phyloP scores from a whole-genome alignment of 495 filamentous ascomycete species.

The Halenospora varia region DNA sequence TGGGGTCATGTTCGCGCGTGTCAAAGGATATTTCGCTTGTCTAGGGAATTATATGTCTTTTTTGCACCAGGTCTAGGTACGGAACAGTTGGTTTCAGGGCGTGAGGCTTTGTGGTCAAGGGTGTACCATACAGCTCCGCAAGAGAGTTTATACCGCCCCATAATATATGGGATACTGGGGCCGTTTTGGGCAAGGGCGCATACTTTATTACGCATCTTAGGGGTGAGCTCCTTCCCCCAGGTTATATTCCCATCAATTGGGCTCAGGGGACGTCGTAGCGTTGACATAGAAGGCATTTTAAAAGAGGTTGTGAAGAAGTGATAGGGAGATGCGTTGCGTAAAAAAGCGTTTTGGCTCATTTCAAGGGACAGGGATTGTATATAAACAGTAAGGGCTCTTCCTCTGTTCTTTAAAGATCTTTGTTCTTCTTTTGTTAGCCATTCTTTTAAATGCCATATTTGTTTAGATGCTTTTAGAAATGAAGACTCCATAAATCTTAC shows the following conservation, averaged over 20 bases:
- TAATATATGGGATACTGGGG: background rate
- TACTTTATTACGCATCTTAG: background rate
- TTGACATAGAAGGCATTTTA: background rate
- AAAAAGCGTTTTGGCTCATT: background rate
- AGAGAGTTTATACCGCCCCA: background rate
- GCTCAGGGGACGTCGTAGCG: background rate
- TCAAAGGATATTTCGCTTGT: background rate
- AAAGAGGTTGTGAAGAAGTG: background rate
- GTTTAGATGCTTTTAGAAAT: too few relatives aligned
- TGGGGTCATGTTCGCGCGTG: background rate
- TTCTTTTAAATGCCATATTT: too few relatives aligned
- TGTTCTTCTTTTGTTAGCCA: too few relatives aligned
- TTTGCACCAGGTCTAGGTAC: background rate
- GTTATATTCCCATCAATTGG: background rate
- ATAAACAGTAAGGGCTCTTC: too few relatives aligned
- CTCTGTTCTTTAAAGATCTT: too few relatives aligned
- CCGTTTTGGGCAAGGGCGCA: background rate
- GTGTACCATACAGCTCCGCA: background rate
- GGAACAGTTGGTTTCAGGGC: background rate
- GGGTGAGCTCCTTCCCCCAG: background rate
- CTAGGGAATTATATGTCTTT: background rate
- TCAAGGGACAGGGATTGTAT: background rate
- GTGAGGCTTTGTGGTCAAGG: background rate
- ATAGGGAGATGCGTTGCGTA: background rate
- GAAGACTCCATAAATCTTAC: too few relatives aligned